A percentile compares a stretch with the other conserved stretches of the same genome.
Evolutionary conservation across 345 rosid species (phyloP).

Genomic region (Lepidium africanum): DNA sequence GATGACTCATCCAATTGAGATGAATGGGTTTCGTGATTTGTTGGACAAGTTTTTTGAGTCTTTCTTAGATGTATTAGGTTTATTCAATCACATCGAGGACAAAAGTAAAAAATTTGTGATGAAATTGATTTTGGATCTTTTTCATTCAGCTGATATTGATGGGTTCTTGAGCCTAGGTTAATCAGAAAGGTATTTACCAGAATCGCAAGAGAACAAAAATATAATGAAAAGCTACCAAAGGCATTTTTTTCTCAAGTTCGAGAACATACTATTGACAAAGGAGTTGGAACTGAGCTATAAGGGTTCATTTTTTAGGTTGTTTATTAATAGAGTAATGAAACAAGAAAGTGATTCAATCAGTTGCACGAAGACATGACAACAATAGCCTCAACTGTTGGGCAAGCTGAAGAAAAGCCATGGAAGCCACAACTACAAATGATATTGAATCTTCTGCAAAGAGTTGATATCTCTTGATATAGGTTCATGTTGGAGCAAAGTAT

Average conservation of each 20-base stretch:
- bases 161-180: too few species aligned
- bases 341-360: conserved; percentile 38
- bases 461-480: not conserved
- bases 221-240: conserved; percentile 66
- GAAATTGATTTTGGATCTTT: too few species aligned
- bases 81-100: too few species aligned
- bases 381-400: conserved; percentile 29
- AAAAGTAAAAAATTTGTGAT: too few species aligned
- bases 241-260: conserved; percentile 58
- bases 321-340: conserved; percentile 52
- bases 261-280: conserved; percentile 37
- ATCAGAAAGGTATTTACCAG: too few species aligned
- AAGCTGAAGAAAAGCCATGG: conserved; percentile 23
- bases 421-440: conserved; percentile 15
- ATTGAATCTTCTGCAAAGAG: conserved; percentile 28
- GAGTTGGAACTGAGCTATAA: conserved; percentile 38
- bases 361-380: conserved; percentile 32
- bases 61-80: too few species aligned
- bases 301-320: conserved; percentile 57
- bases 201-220: too few species aligned
- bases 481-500: too few species aligned
- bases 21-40: too few species aligned
- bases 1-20: too few species aligned
- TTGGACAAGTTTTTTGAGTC: too few species aligned
- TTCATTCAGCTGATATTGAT: too few species aligned